Base-by-base conservation (phyloP, 768 basidiomycete genomes). In the Amanita rimosa region DNA sequence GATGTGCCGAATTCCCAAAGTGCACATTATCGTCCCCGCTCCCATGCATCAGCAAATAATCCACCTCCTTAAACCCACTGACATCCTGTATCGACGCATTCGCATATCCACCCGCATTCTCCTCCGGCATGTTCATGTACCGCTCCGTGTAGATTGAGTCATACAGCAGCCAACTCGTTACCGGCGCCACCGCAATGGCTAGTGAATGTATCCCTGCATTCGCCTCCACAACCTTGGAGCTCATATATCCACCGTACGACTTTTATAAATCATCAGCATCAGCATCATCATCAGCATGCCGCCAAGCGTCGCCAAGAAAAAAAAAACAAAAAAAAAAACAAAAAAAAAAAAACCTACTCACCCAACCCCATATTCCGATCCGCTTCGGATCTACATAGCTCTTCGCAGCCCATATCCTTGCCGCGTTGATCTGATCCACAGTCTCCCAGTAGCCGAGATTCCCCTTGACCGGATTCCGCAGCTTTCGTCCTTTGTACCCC, bases 281-380 rank as follows among this genome's bases (percentile, higher is more conserved):
- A 11, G 41, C 39, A 14, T 9, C n/a, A n/a, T n/a, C n/a, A n/a
- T n/a, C n/a, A n/a, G n/a, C n/a, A n/a, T n/a, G n/a, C n/a, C n/a
- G n/a, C n/a, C n/a, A n/a, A n/a, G n/a, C n/a, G n/a, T 9, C 27
- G 4, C 1, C 27, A 1, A 13, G 34, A 39, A n/a, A 19, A 22
- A 48, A 52, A 27, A 27, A 27, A 9, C 29, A 42, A 34, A n/a
- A 27, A 22, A 46, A 52, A 1, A 14, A 35, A 39, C 4, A 6
- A 6, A 26, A 26, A 26, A 6, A 26, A 26, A 7, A 43, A 8
- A 6, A 26, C 5, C 4, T 10, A 67, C 85, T 61, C 53, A 92
- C 90, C 95, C 96, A 98, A 37, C 96, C 96, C 94, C 94, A 97
- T 44, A 98, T 85, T 0, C 95, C 96, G 41, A 98, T 87, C 39